phyloP scores from a whole-genome alignment of 345 rosid genomes.

The Anastatica hierochuntica region DNA sequence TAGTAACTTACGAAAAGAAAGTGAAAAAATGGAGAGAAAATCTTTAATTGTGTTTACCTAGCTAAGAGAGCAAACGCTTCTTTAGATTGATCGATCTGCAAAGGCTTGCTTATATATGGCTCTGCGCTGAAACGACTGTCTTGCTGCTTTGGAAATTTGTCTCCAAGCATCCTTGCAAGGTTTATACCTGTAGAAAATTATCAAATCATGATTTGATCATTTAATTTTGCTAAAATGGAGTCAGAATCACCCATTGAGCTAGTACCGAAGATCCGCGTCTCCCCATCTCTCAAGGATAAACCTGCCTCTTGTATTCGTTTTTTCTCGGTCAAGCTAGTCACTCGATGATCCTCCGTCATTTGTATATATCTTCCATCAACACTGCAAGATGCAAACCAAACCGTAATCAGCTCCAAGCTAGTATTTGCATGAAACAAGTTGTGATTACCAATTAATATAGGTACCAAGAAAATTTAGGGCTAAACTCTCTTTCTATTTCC shows the following conservation, averaged over 20 bases:
- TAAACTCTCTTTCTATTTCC: conserved; percentile 1
- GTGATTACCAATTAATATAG: too few relatives aligned
- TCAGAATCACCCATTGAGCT: conserved; percentile 1
- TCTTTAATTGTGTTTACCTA: conserved; percentile 40
- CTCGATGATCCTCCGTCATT: conserved; percentile 90
- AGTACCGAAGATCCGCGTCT: conserved; percentile 66
- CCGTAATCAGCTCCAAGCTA: neutral
- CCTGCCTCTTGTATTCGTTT: conserved; percentile 54
- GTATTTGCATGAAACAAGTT: too few relatives aligned
- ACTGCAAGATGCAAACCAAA: conserved; percentile 40
- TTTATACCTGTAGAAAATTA: conserved; percentile 50
- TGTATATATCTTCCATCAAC: conserved; percentile 60
- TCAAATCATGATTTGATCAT: neutral
- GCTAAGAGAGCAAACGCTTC: conserved; percentile 66
- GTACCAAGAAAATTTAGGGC: neutral
- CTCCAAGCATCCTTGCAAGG: conserved; percentile 97
- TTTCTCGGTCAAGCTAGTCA: conserved; percentile 63
- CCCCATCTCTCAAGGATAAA: conserved; percentile 67
- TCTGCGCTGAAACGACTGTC: conserved; percentile 76
- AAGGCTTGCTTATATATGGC: conserved; percentile 69
- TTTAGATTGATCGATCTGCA: conserved; percentile 48
- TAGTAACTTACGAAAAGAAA: neutral
- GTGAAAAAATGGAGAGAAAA: neutral
- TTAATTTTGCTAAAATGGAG: neutral
- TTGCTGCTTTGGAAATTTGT: conserved; percentile 85